Conservation (phyloP, 345 rosid genomes). For the Eucalyptus curtisii region DNA sequence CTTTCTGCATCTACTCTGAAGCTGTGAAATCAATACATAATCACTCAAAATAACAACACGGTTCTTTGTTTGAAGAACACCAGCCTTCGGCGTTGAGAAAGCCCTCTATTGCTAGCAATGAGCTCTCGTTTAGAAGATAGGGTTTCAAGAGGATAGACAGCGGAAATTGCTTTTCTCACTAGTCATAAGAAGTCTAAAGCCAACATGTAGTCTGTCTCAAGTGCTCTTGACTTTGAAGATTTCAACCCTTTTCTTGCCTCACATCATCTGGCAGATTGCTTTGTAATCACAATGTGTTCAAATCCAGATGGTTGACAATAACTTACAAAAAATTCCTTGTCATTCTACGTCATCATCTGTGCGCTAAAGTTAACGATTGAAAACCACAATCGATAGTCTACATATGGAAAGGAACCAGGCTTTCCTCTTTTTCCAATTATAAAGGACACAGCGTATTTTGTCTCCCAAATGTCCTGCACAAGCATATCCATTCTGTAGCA, state of each 20-base stretch:
- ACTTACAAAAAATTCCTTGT: neutral
- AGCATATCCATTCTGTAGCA: neutral
- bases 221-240: neutral
- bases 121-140: neutral
- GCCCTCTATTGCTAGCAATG: neutral
- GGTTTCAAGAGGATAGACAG: neutral
- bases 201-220: neutral
- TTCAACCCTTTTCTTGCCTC: neutral
- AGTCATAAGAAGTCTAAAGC: neutral
- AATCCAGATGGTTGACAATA: neutral
- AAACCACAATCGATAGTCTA: neutral
- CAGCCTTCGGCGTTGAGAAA: neutral
- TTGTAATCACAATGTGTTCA: neutral
- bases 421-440: neutral
- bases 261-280: neutral
- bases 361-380: neutral
- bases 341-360: neutral
- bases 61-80: neutral
- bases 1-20: neutral
- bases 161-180: neutral
- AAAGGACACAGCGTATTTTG: neutral
- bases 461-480: neutral
- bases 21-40: neutral
- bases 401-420: neutral
- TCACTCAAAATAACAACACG: neutral